phyloP scores from a whole-genome alignment of 495 filamentous ascomycete species.

The Annulohypoxylon maeteangense region DNA sequence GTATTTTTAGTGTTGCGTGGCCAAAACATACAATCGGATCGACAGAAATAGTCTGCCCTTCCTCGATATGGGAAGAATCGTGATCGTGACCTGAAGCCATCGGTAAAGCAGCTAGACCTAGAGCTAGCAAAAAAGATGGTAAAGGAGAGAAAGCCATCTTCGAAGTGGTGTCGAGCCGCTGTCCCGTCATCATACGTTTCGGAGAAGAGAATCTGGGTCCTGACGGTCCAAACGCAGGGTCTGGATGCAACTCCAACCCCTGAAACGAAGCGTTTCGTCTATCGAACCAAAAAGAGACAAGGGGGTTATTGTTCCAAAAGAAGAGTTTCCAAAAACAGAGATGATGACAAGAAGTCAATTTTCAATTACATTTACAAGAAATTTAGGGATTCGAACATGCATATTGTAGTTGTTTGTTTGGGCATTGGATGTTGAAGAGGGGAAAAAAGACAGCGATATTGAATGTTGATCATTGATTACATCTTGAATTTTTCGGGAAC shows the following conservation, averaged over 20 bases:
- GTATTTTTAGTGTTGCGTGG: background rate
- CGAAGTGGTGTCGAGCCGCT: constrained; percentile 7
- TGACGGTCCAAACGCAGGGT: constrained; percentile 3
- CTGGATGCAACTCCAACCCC: constrained; percentile 30
- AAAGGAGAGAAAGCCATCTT: constrained; percentile 33
- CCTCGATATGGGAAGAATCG: constrained; percentile 76
- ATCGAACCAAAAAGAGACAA: constrained; percentile 10
- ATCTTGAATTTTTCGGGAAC: constrained; percentile 1
- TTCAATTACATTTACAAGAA: background rate
- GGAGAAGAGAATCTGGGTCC: constrained; percentile 17
- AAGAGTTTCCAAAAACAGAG: constrained; percentile 10
- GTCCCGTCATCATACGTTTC: constrained; percentile 35
- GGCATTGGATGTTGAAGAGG: constrained; percentile 2
- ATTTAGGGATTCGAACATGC: background rate
- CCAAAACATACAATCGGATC: constrained; percentile 81
- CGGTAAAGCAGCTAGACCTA: constrained; percentile 43
- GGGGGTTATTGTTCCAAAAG: constrained; percentile 11
- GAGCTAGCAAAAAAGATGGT: constrained; percentile 29
- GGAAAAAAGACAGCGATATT: background rate
- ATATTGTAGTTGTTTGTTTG: background rate
- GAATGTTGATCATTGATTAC: constrained; percentile 6
- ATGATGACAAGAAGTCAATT: background rate
- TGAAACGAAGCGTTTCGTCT: constrained; percentile 33
- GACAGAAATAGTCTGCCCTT: constrained; percentile 76
- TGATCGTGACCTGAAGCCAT: constrained; percentile 75